Base-by-base conservation (phyloP, 495 filamentous ascomycete genomes). In the Letharia columbiana region DNA sequence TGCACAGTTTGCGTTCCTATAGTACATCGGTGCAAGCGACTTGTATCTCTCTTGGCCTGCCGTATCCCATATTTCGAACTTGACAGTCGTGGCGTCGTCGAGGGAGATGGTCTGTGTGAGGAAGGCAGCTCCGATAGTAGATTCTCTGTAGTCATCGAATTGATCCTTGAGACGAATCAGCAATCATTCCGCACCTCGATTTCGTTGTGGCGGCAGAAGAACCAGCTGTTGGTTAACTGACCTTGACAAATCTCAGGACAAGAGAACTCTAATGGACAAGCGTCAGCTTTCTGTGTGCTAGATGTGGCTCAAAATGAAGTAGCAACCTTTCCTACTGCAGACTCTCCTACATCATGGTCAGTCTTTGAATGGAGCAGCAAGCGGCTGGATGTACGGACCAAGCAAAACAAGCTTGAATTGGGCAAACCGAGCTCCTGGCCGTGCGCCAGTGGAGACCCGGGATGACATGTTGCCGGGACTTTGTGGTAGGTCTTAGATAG, bases 11-110 rank as follows among this genome's bases (percentile, higher is more conserved):
- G 94, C 94, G 76, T 98, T 98, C 70, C 94, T 83, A 77, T 98
- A 98, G 81, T 98, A 98, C 94, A 98, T 98, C 63, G 94, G 94
- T 60, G 94, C 95, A 68, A 98, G 80, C 9, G 93, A 97, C 83
- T 97, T 98, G 81, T 97, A 98, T 71, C 94, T 84, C 74, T 98
- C 94, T 80, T 98, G 94, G 64, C 94, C 94, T 58, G 94, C 94
- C 28, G 94, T 98, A 79, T 98, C 94, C 94, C 94, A 98, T 74
- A 98, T 98, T 80, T 98, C 94, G 73, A 98, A 98, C 80, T 98
- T 98, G 76, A 98, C 93, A 52, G 94, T 98, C 67, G 94, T 97
- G 75, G 84, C 91, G 74, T 98, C 94, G 78, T 97, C 94, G 74
- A 98, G 86, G 66, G 93, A 90, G 74, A 98, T 98, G 61, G 94